Evolutionary conservation across 1,284 basidiomycete genomes (phyloP).

Genomic region (Ustilago cynodontis): DNA sequence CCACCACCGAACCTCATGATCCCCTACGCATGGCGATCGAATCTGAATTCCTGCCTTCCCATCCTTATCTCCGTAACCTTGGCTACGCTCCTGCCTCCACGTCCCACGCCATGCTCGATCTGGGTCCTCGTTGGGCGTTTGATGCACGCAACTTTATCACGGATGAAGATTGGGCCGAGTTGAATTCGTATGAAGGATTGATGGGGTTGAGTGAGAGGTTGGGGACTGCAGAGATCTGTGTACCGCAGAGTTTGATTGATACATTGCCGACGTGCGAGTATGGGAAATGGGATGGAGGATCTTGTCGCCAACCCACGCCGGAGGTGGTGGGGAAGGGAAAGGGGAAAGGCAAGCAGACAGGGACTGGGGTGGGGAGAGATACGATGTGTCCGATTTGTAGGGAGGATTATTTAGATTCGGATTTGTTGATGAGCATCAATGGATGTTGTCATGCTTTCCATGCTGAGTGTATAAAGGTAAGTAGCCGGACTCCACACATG

Average conservation of each 20-base stretch:
- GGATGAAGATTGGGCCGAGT: slow-evolving; percentile 46
- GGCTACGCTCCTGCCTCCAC: slow-evolving; percentile 25
- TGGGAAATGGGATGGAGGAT: slow-evolving; percentile 37
- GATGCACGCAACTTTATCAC: slow-evolving; percentile 48
- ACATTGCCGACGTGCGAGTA: slow-evolving; percentile 45
- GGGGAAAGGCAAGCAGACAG: slow-evolving; percentile 22
- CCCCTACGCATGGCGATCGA: slow-evolving; percentile 41
- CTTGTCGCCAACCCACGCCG: slow-evolving; percentile 11
- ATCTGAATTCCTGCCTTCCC: slow-evolving; percentile 4
- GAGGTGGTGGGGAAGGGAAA: slow-evolving; percentile 25
- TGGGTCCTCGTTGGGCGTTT: slow-evolving; percentile 14
- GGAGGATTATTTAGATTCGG: slow-evolving; percentile 43
- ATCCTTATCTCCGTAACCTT: slow-evolving; percentile 7
- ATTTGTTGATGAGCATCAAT: slow-evolving; percentile 45
- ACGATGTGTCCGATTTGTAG: slow-evolving; percentile 50
- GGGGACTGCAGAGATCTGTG: slow-evolving; percentile 29
- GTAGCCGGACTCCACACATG: not conserved
- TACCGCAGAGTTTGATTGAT: slow-evolving; percentile 38
- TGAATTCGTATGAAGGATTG: slow-evolving; percentile 44
- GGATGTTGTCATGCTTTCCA: slow-evolving; percentile 49
- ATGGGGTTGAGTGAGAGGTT: slow-evolving; percentile 33
- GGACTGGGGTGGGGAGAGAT: slow-evolving; percentile 14
- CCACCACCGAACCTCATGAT: slow-evolving; percentile 15
- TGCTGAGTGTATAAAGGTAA: slow-evolving; percentile 43
- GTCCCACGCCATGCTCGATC: slow-evolving; percentile 10